Percentiles rank a stretch among this genome's conserved stretches.
Evolutionary conservation across 192 early-diverging fungal species (phyloP).

Genomic region (Coemansia sp.): DNA sequence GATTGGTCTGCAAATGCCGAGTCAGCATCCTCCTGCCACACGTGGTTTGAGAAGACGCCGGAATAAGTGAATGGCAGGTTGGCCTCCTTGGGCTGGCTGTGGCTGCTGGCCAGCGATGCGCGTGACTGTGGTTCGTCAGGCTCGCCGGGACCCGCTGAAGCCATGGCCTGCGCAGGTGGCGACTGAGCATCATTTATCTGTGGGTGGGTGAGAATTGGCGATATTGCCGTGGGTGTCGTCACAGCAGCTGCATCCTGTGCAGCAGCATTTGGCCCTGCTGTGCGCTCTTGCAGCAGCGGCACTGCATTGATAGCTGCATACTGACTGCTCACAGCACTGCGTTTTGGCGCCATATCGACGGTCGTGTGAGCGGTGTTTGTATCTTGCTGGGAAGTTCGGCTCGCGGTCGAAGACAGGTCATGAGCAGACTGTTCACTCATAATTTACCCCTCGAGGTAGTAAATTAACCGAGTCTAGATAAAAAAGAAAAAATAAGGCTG

Average conservation of each 20-base stretch:
- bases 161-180: not conserved
- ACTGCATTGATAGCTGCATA: constrained; percentile 35
- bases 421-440: constrained; percentile 21
- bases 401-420: constrained; percentile 21
- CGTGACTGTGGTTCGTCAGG: constrained; percentile 11
- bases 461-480: constrained; percentile 59
- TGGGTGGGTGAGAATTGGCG: constrained; percentile 14
- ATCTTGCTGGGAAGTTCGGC: not conserved
- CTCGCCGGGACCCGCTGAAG: not conserved
- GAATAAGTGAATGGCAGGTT: constrained; percentile 50
- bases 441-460: constrained; percentile 52
- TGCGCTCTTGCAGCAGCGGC: constrained; percentile 23
- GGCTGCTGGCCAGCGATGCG: constrained; percentile 7
- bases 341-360: not conserved
- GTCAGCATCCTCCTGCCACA: constrained; percentile 9
- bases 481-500: not conserved
- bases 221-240: constrained; percentile 11
- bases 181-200: not conserved
- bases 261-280: constrained; percentile 9
- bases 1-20: no score
- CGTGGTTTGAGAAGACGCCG: constrained; percentile 40
- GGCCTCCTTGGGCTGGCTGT: constrained; percentile 4
- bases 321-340: constrained; percentile 9
- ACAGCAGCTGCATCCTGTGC: constrained; percentile 15
- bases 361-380: constrained; percentile 2